These are phyloP conservation scores for Tolypocladium pustulatum DNA, from an alignment of 2,329 filamentous ascomycete genomes.

Conservation along the genomic window DNA sequence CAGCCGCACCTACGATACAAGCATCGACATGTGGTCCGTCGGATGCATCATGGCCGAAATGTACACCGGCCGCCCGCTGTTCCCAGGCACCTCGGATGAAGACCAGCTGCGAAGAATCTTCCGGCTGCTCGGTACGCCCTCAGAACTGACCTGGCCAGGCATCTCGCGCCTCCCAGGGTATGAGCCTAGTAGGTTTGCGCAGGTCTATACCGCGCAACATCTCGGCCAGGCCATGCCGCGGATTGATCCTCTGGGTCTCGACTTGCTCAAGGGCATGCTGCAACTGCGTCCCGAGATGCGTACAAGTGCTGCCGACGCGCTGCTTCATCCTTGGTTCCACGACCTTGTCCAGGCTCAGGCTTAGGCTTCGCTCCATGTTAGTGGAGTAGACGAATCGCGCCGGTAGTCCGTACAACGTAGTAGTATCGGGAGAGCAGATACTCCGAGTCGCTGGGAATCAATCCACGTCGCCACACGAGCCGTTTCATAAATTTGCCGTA, in stretches of 20 bases:
- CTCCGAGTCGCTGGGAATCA: too few relatives aligned
- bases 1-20: slow-evolving; percentile 95
- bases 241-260: slow-evolving; percentile 81
- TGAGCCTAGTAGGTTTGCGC: slow-evolving; percentile 67
- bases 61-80: slow-evolving; percentile 91
- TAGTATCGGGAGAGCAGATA: too few relatives aligned
- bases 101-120: slow-evolving; percentile 97
- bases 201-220: slow-evolving; percentile 88
- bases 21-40: slow-evolving; percentile 98
- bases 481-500: too few relatives aligned
- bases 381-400: too few relatives aligned
- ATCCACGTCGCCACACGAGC: too few relatives aligned
- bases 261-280: slow-evolving; percentile 81
- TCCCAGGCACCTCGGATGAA: slow-evolving; percentile 96
- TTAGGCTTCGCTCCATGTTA: too few relatives aligned
- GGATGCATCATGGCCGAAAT: slow-evolving; percentile 99
- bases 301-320: slow-evolving; percentile 75
- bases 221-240: slow-evolving; percentile 77
- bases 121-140: slow-evolving; percentile 95
- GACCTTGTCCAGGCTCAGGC: slow-evolving; percentile 40
- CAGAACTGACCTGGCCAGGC: slow-evolving; percentile 88
- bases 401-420: too few relatives aligned
- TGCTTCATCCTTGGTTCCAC: slow-evolving; percentile 87
- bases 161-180: slow-evolving; percentile 94
- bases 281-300: slow-evolving; percentile 87